Conservation (phyloP, 2,329 filamentous ascomycete genomes). For the Botrytis deweyae region DNA sequence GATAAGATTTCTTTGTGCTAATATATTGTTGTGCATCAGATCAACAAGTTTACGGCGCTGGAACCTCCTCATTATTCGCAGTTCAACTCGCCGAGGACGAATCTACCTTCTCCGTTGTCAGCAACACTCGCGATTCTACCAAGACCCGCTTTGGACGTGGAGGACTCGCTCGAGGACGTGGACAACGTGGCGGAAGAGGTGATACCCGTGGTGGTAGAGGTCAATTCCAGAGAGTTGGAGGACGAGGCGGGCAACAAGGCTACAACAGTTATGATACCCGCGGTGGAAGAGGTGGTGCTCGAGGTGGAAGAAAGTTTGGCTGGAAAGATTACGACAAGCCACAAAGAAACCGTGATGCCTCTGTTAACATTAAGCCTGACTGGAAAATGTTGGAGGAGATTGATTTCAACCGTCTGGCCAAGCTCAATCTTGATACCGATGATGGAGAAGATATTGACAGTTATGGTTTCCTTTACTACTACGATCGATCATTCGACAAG, state of each 20-base stretch:
- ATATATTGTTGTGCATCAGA: slow-evolving; percentile 52
- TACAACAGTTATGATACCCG: slow-evolving; percentile 68
- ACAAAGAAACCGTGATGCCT: slow-evolving; percentile 90
- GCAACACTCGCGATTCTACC: slow-evolving; percentile 82
- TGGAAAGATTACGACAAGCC: slow-evolving; percentile 99
- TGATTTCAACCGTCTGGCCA: slow-evolving; percentile 91
- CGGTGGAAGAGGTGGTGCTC: slow-evolving; percentile 66
- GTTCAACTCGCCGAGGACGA: slow-evolving; percentile 93
- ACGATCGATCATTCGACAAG: slow-evolving; percentile 95
- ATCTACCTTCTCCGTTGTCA: slow-evolving; percentile 95
- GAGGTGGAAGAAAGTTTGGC: slow-evolving; percentile 84
- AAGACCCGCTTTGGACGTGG: slow-evolving; percentile 88
- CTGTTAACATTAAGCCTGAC: slow-evolving; percentile 92
- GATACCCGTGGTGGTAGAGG: slow-evolving; percentile 63
- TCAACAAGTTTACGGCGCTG: slow-evolving; percentile 94
- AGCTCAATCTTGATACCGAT: slow-evolving; percentile 92
- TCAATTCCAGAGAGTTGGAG: slow-evolving; percentile 70
- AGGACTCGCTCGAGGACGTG: slow-evolving; percentile 79
- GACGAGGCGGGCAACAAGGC: slow-evolving; percentile 65
- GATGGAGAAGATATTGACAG: slow-evolving; percentile 93
- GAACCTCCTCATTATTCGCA: slow-evolving; percentile 81
- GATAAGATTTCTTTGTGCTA: slow-evolving; percentile 21
- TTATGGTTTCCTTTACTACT: slow-evolving; percentile 98
- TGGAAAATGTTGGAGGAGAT: slow-evolving; percentile 98
- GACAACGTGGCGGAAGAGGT: slow-evolving; percentile 68